Evolutionary conservation across 2,329 filamentous ascomycete genomes (phyloP).

Genomic region (Aureobasidium sp.): DNA sequence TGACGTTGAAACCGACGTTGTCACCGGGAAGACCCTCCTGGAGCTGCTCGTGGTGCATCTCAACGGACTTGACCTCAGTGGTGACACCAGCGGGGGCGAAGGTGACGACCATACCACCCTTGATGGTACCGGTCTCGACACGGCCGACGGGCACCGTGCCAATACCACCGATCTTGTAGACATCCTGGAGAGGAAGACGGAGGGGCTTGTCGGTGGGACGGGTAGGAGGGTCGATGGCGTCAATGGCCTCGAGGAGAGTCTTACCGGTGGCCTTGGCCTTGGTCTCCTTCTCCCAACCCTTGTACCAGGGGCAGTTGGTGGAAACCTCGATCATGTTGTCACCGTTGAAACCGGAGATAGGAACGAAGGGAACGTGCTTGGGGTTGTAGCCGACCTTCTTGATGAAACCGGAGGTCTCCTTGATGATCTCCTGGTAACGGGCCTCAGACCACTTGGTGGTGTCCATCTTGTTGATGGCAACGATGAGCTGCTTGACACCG

Average conservation of each 20-base stretch:
- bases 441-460: conserved; percentile 96
- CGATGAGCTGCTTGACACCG: conserved; percentile 99
- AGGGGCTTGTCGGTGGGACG: conserved; percentile 99
- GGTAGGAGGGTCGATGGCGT: conserved; percentile 84
- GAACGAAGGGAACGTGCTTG: conserved; percentile 96
- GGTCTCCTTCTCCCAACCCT: conserved; percentile 99
- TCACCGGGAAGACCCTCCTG: conserved; percentile 91
- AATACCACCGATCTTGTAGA: conserved; percentile 99
- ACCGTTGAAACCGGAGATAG: conserved; percentile 99
- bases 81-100: conserved; percentile 98
- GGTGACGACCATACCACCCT: conserved; percentile 86
- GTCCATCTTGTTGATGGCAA: conserved; percentile 99
- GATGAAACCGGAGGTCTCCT: conserved; percentile 99
- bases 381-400: conserved; percentile 99
- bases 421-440: conserved; percentile 98
- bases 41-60: conserved; percentile 99
- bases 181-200: conserved; percentile 99
- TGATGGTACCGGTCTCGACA: conserved; percentile 99
- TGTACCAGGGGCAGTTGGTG: conserved; percentile 99
- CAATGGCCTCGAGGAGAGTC: conserved; percentile 98
- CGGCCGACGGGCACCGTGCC: conserved; percentile 99
- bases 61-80: conserved; percentile 99
- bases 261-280: conserved; percentile 85
- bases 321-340: conserved; percentile 97
- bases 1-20: conserved; percentile 99